phyloP scores from a whole-genome alignment of 371 early-diverging fungal species.

The Parasitella parasitica region DNA sequence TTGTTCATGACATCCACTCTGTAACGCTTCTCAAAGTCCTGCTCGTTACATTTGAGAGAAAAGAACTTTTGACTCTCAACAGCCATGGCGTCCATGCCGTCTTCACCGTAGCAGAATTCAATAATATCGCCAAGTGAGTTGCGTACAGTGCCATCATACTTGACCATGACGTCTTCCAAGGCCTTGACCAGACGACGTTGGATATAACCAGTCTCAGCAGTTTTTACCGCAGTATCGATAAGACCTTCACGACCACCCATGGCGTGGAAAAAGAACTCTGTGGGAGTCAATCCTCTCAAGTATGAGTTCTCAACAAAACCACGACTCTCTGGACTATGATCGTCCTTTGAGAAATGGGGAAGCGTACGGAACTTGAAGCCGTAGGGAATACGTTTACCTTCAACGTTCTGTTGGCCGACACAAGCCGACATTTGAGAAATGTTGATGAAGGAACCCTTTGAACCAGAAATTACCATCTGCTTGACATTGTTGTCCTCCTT shows the following conservation, averaged over 20 bases:
- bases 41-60: constrained; percentile 67
- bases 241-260: constrained; percentile 99
- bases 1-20: constrained; percentile 74
- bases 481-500: constrained; percentile 97
- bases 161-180: constrained; percentile 97
- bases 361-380: constrained; percentile 96
- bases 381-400: constrained; percentile 99
- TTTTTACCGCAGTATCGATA: constrained; percentile 99
- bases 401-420: constrained; percentile 99
- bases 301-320: constrained; percentile 99
- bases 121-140: constrained; percentile 92
- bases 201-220: constrained; percentile 99
- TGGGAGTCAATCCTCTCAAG: constrained; percentile 96
- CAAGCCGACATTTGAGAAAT: constrained; percentile 99
- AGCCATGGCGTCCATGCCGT: constrained; percentile 96
- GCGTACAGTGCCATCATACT: constrained; percentile 98
- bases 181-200: constrained; percentile 99
- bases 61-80: constrained; percentile 88
- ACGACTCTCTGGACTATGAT: constrained; percentile 94
- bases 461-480: constrained; percentile 98
- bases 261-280: constrained; percentile 99
- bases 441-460: constrained; percentile 99
- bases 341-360: constrained; percentile 99
- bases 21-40: constrained; percentile 77
- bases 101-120: constrained; percentile 98